phyloP scores from a whole-genome alignment of 1,284 basidiomycete species.

The Chondrostereum purpureum region DNA sequence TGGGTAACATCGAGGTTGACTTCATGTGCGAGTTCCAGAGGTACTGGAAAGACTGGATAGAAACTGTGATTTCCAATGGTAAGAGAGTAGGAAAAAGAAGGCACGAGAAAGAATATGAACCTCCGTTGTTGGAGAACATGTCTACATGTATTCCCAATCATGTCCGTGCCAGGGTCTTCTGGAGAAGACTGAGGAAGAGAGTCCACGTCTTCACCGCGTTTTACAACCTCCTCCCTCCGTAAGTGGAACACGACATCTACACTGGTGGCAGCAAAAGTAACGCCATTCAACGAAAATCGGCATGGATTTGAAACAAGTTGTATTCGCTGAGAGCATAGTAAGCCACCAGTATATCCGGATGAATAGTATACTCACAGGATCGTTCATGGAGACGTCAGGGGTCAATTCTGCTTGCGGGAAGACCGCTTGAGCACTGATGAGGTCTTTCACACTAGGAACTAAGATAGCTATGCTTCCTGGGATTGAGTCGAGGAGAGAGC shows the following conservation, averaged over 20 bases:
- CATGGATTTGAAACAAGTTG: conserved; percentile 84
- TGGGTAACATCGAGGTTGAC: conserved; percentile 88
- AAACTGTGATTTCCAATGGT: conserved; percentile 46
- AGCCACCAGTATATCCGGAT: conserved; percentile 1
- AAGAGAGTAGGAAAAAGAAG: background rate
- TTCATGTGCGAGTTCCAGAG: conserved; percentile 64
- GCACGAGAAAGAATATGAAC: no score
- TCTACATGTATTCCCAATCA: conserved; percentile 74
- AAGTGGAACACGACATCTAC: conserved; percentile 89
- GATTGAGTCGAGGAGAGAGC: conserved; percentile 51
- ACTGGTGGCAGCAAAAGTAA: conserved; percentile 74
- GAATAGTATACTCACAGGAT: conserved; percentile 36
- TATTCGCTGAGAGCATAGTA: conserved; percentile 47
- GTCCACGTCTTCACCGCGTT: conserved; percentile 62
- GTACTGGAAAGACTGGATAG: conserved; percentile 92
- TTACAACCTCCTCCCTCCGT: conserved; percentile 77
- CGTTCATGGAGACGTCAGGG: conserved; percentile 29
- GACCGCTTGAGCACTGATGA: conserved; percentile 74
- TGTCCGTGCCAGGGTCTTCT: conserved; percentile 53
- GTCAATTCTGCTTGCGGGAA: conserved; percentile 82
- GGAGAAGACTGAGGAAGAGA: conserved; percentile 33
- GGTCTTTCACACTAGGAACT: conserved; percentile 78
- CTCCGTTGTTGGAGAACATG: conserved; percentile 84
- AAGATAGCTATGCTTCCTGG: conserved; percentile 71
- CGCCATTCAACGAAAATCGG: conserved; percentile 78